Percentiles rank a stretch among this genome's conserved stretches.
Conservation (phyloP, 139 green algal species). For the Coelastrella sp. region DNA sequence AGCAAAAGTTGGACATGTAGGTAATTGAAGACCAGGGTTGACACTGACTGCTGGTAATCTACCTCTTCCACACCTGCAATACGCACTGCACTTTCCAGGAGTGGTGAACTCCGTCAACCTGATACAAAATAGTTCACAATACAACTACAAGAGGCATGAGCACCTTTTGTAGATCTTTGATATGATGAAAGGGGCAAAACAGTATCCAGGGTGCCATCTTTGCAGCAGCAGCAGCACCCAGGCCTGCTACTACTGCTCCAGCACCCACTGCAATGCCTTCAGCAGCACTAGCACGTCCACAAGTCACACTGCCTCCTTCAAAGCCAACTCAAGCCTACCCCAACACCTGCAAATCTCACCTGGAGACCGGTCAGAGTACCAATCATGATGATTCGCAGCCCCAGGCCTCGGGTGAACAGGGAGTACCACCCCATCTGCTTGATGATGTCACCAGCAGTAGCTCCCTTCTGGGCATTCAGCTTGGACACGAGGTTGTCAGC, state of each 20-base stretch:
- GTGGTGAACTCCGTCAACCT: no score
- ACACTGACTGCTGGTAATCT: not conserved
- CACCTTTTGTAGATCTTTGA: no score
- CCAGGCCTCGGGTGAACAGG: conserved; percentile 87
- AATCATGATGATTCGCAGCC: conserved; percentile 94
- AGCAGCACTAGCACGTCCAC: not conserved
- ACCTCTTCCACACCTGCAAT: not conserved
- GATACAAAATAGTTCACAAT: no score
- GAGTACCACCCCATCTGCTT: conserved; percentile 82
- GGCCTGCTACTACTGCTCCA: not conserved
- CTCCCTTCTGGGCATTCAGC: conserved; percentile 89
- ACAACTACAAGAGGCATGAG: no score
- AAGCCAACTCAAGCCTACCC: not conserved
- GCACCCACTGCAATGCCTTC: not conserved
- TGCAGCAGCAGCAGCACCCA: no score
- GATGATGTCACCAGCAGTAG: conserved; percentile 72
- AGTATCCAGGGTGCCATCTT: no score
- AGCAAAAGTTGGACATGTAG: not conserved
- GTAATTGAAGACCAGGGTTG: not conserved
- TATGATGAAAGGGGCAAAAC: no score
- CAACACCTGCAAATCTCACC: conserved; percentile 51
- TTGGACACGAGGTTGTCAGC: conserved; percentile 97
- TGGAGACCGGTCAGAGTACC: conserved; percentile 91
- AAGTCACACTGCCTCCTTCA: not conserved
- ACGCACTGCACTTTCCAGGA: not conserved